These are phyloP conservation scores for Acacia crassicarpa DNA, from an alignment of 306 rosid genomes.

Conservation along the genomic window DNA sequence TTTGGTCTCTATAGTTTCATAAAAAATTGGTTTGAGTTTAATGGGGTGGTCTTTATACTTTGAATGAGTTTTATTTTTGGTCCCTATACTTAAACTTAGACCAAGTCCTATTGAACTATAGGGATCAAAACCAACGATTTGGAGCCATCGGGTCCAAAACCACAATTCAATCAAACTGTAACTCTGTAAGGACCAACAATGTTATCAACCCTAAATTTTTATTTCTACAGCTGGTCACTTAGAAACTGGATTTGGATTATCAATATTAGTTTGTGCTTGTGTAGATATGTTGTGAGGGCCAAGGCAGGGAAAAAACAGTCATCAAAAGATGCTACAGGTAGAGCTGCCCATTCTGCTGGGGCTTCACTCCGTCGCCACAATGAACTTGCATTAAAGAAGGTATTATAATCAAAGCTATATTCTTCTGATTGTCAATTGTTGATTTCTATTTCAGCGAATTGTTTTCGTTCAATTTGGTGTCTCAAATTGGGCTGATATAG, in stretches of 20 bases:
- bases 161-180: too few relatives aligned
- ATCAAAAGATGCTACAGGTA: slow-evolving; percentile 88
- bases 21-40: too few relatives aligned
- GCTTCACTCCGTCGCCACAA: slow-evolving; percentile 90
- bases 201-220: not conserved
- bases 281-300: slow-evolving; percentile 93
- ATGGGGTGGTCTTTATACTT: too few relatives aligned
- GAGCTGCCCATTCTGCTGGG: slow-evolving; percentile 84
- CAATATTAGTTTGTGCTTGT: slow-evolving; percentile 24
- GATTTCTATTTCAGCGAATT: not conserved
- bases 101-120: too few relatives aligned
- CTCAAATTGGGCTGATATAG: slow-evolving; percentile 10
- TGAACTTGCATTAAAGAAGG: slow-evolving; percentile 89
- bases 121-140: too few relatives aligned
- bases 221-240: not conserved
- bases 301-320: slow-evolving; percentile 94
- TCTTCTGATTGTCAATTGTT: slow-evolving; percentile 1
- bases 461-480: slow-evolving; percentile 10
- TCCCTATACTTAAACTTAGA: too few relatives aligned
- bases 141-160: too few relatives aligned
- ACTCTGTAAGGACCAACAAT: too few relatives aligned
- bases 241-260: slow-evolving; percentile 10
- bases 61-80: too few relatives aligned
- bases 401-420: slow-evolving; percentile 24
- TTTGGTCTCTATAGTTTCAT: too few relatives aligned